These are phyloP conservation scores for Ramaria rubella DNA, from an alignment of 768 basidiomycete genomes.

Conservation along the genomic window DNA sequence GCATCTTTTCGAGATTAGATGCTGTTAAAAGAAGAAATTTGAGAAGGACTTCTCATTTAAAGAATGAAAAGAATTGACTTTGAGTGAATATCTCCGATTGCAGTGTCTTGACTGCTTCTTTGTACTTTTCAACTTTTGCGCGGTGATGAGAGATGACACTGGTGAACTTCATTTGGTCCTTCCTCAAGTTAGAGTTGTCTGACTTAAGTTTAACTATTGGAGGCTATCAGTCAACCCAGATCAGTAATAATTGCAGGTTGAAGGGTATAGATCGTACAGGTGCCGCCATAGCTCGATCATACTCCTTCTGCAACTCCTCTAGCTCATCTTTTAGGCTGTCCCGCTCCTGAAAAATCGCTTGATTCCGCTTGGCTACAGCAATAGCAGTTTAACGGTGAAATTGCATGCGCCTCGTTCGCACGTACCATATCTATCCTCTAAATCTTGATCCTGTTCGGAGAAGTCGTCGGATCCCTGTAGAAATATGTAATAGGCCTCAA, in stretches of 20 bases:
- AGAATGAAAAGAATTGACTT: conserved; percentile 32
- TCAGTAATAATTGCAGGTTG: not conserved
- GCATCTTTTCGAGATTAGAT: conserved; percentile 54
- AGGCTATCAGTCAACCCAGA: conserved; percentile 34
- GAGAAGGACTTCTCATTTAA: not conserved
- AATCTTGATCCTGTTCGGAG: conserved; percentile 56
- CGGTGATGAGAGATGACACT: conserved; percentile 60
- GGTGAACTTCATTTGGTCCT: conserved; percentile 74
- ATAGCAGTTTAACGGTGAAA: conserved; percentile 9
- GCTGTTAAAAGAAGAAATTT: conserved; percentile 32
- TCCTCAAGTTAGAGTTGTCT: conserved; percentile 55
- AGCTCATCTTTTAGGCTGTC: conserved; percentile 34
- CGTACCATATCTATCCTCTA: conserved; percentile 76
- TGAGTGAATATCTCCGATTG: conserved; percentile 55
- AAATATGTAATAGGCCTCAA: conserved; percentile 61
- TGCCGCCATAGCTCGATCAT: conserved; percentile 37
- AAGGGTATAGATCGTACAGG: conserved; percentile 3
- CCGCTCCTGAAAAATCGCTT: conserved; percentile 51
- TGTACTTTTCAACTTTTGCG: conserved; percentile 14
- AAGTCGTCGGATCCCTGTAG: conserved; percentile 63
- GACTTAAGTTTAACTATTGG: conserved; percentile 58
- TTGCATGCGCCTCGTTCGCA: conserved; percentile 1
- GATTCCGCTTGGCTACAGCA: conserved; percentile 58
- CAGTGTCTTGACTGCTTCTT: conserved; percentile 43
- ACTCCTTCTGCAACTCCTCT: conserved; percentile 45